Conservation (phyloP, 2,329 filamentous ascomycete species). For the Talaromyces atroroseus region DNA sequence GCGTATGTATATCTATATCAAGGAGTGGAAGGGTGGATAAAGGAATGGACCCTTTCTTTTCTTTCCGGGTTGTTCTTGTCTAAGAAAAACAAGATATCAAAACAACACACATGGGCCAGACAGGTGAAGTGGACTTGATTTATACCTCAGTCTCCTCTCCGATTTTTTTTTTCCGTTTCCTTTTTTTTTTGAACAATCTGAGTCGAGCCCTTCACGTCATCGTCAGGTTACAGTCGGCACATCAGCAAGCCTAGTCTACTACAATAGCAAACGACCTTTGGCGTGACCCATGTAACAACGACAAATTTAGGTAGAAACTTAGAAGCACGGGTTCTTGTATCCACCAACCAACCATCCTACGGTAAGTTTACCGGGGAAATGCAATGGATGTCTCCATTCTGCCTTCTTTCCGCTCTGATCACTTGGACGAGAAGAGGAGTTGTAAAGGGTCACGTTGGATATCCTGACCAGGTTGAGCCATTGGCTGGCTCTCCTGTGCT, state of each 20-base stretch:
- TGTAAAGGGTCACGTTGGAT: background rate
- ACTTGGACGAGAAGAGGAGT: background rate
- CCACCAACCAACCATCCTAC: background rate
- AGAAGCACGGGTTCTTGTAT: background rate
- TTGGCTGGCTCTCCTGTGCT: background rate
- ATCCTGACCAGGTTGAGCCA: background rate
- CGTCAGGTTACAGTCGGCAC: constrained; percentile 5
- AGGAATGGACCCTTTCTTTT: background rate
- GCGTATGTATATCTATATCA: background rate
- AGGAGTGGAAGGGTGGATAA: background rate
- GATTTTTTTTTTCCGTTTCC: no score
- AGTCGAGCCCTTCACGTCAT: background rate
- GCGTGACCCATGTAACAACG: constrained; percentile 5
- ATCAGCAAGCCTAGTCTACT: background rate
- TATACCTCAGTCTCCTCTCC: background rate
- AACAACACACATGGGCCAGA: background rate
- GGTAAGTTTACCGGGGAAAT: background rate
- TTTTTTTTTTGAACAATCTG: background rate
- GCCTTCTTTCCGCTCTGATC: background rate
- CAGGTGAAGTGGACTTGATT: background rate
- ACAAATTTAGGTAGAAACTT: background rate
- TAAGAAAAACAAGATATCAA: background rate
- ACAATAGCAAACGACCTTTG: background rate
- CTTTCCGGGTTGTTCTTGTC: background rate
- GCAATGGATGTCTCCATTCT: background rate